Percentiles rank a stretch among this genome's conserved stretches.
Conservation (phyloP, 2,329 filamentous ascomycete genomes). For the Sclerotinia sclerotiorum region DNA sequence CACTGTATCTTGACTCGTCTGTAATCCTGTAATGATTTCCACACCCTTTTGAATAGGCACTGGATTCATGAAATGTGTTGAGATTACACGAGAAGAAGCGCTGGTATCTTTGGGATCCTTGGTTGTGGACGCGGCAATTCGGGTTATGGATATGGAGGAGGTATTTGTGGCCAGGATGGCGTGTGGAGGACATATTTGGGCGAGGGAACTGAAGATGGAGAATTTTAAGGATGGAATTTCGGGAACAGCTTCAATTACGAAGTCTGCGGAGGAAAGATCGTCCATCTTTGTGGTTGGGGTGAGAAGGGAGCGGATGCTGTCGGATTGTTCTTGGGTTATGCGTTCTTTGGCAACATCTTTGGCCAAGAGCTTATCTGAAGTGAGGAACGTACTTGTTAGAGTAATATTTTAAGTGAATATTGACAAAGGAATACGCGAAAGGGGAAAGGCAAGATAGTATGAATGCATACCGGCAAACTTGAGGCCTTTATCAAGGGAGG, state of each 20-base stretch:
- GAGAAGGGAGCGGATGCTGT: conserved; percentile 69
- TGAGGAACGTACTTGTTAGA: conserved; percentile 1
- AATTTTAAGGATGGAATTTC: conserved; percentile 87
- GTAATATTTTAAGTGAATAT: background rate
- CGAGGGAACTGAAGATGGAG: conserved; percentile 81
- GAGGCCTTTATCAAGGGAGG: conserved; percentile 83
- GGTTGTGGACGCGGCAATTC: conserved; percentile 85
- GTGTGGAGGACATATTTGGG: conserved; percentile 77
- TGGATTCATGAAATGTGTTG: conserved; percentile 99
- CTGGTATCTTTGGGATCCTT: conserved; percentile 75
- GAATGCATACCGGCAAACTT: conserved; percentile 73
- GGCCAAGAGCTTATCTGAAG: conserved; percentile 79
- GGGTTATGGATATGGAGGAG: conserved; percentile 96
- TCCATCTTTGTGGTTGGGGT: conserved; percentile 71
- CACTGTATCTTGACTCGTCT: conserved; percentile 81
- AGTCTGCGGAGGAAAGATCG: conserved; percentile 79
- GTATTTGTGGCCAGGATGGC: conserved; percentile 96
- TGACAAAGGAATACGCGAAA: background rate
- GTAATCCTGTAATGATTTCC: conserved; percentile 92
- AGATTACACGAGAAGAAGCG: conserved; percentile 82
- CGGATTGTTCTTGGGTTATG: conserved; percentile 78
- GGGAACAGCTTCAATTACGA: conserved; percentile 96
- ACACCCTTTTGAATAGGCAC: conserved; percentile 96
- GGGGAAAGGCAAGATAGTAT: background rate
- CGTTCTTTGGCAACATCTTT: conserved; percentile 90